Evolutionary conservation across 129 eudicot species (phyloP).

Genomic region (Ambrosia trifida): DNA sequence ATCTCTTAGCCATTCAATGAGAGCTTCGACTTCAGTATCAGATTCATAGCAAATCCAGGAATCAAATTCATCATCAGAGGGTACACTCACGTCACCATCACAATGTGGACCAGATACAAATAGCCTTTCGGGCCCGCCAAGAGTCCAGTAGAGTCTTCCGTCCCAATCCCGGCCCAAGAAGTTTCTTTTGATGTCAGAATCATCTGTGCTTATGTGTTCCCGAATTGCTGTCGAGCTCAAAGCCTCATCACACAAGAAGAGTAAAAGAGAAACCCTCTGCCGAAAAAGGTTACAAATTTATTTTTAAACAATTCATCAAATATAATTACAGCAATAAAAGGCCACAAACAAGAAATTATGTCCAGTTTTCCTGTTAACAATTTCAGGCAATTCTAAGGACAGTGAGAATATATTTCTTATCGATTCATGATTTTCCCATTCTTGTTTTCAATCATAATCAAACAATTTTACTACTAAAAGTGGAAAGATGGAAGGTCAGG

Average conservation of each 20-base stretch:
- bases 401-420: background rate
- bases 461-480: background rate
- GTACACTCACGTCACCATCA: conserved; percentile 24
- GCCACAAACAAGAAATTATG: background rate
- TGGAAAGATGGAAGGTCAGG: too few relatives aligned
- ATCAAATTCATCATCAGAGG: conserved; percentile 26
- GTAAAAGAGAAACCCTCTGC: conserved; percentile 82
- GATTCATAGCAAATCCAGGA: conserved; percentile 75
- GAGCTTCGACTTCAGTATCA: conserved; percentile 54
- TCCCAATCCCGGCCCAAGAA: conserved; percentile 73
- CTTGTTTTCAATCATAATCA: background rate
- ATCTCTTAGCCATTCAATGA: conserved; percentile 66
- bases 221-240: conserved; percentile 55
- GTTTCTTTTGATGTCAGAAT: conserved; percentile 55
- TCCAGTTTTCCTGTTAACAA: background rate
- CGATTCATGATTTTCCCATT: background rate
- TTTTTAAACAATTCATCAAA: conserved; percentile 12
- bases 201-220: conserved; percentile 58
- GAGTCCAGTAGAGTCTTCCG: conserved; percentile 79
- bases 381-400: conserved; percentile 3
- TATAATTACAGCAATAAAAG: background rate
- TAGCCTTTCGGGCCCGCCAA: conserved; percentile 49
- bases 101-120: conserved; percentile 39
- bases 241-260: conserved; percentile 77
- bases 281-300: background rate